Conservation (phyloP, 371 early-diverging fungal species). For the Rhizomucor miehei region DNA sequence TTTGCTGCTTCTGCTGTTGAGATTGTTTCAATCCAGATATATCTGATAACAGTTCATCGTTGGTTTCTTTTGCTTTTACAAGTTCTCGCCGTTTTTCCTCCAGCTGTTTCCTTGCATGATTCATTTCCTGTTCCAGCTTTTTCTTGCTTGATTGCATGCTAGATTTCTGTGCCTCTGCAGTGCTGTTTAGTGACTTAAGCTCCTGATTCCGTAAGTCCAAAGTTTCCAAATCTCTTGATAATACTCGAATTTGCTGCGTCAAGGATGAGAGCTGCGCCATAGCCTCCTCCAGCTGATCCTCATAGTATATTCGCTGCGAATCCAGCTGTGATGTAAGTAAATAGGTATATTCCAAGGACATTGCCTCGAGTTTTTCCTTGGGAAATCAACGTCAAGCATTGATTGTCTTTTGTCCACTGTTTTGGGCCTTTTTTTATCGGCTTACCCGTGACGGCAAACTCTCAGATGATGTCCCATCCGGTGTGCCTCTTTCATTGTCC, state of each 20-base stretch:
- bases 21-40: conserved; percentile 23
- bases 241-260: conserved; percentile 2
- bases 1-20: conserved; percentile 19
- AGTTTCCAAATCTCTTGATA: conserved; percentile 1
- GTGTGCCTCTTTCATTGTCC: conserved; percentile 47
- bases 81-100: too few species aligned
- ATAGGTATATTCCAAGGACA: conserved; percentile 80
- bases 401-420: too few species aligned
- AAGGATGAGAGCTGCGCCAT: conserved; percentile 39
- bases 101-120: too few species aligned
- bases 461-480: background rate
- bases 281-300: conserved; percentile 62
- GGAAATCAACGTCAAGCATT: background rate
- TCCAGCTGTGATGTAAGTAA: conserved; percentile 82
- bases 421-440: too few species aligned
- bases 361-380: conserved; percentile 72
- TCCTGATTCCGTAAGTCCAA: conserved; percentile 10
- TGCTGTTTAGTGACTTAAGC: conserved; percentile 3
- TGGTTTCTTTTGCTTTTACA: conserved; percentile 12
- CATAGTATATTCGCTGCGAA: conserved; percentile 87
- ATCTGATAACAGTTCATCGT: conserved; percentile 20
- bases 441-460: conserved; percentile 7
- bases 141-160: too few species aligned
- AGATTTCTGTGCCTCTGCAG: too few species aligned
- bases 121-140: too few species aligned